A percentile compares a stretch with the other conserved stretches of the same genome.
phyloP scores from a whole-genome alignment of 805 yeast species.

The Sugiyamaella valdiviana region DNA sequence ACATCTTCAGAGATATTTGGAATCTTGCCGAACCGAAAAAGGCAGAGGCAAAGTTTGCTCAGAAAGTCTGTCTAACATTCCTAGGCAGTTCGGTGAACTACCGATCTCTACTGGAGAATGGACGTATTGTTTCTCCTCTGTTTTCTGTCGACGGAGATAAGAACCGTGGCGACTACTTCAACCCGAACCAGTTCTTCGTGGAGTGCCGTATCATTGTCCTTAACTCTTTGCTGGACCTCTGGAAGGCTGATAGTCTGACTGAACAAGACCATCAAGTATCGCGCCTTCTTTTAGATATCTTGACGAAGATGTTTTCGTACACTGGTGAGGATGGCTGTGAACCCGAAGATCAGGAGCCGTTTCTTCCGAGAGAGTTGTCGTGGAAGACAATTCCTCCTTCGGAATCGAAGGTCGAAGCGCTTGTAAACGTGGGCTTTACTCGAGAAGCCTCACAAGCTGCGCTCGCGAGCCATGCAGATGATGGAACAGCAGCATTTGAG shows the following conservation, averaged over 20 bases:
- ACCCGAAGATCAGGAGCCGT: slow-evolving; percentile 4
- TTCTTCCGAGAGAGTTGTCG: slow-evolving; percentile 19
- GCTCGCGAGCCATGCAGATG: slow-evolving; percentile 11
- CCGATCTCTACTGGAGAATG: slow-evolving; percentile 27
- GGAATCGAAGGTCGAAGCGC: slow-evolving; percentile 22
- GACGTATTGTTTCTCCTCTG: slow-evolving; percentile 20
- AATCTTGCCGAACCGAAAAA: slow-evolving; percentile 5
- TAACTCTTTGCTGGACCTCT: slow-evolving; percentile 13
- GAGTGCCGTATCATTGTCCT: slow-evolving; percentile 26
- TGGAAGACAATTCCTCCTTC: slow-evolving; percentile 24
- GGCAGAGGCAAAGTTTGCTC: slow-evolving; percentile 7
- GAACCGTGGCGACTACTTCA: slow-evolving; percentile 21
- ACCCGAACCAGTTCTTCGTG: slow-evolving; percentile 27
- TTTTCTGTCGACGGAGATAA: slow-evolving; percentile 21
- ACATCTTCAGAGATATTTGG: slow-evolving; percentile 23
- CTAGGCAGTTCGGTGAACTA: slow-evolving; percentile 20
- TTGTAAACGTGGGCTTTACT: slow-evolving; percentile 20
- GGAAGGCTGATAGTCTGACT: slow-evolving; percentile 15
- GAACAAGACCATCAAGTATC: slow-evolving; percentile 15
- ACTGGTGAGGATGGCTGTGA: slow-evolving; percentile 16
- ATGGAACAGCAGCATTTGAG: slow-evolving; percentile 7
- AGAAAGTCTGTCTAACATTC: slow-evolving; percentile 23
- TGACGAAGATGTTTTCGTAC: slow-evolving; percentile 15
- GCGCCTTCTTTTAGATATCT: slow-evolving; percentile 13
- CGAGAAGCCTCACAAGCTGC: slow-evolving; percentile 10